phyloP scores from a whole-genome alignment of 805 yeast species.

The Pichia gijzeniarum region DNA sequence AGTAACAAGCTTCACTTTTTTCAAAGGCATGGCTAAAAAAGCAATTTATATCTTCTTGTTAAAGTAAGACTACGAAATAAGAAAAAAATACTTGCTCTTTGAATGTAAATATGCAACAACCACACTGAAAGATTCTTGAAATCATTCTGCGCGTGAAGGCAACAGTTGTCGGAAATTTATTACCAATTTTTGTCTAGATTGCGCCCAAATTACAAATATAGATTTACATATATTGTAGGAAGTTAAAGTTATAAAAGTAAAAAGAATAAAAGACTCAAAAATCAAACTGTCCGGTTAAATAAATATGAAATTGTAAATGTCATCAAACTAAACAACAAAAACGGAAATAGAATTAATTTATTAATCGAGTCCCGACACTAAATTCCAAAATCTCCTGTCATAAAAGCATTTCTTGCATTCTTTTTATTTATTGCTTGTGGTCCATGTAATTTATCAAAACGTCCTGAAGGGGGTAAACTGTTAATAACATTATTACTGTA shows the following conservation, averaged over 20 bases:
- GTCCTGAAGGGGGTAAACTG: conserved; percentile 40
- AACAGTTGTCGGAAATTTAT: no score
- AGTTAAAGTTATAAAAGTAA: no score
- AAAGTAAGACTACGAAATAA: not conserved
- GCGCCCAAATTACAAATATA: no score
- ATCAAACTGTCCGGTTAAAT: no score
- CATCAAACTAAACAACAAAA: no score
- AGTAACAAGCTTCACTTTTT: conserved; percentile 13
- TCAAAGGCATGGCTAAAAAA: conserved; percentile 1
- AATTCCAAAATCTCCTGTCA: conserved; percentile 65
- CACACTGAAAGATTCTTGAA: no score
- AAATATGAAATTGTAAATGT: no score
- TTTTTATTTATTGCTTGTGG: conserved; percentile 41
- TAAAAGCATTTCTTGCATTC: conserved; percentile 55
- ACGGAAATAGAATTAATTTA: no score
- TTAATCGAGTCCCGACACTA: conserved; percentile 21
- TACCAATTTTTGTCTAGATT: no score
- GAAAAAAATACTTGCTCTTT: not conserved
- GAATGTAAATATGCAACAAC: not conserved
- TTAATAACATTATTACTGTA: conserved; percentile 39
- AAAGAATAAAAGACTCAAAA: no score
- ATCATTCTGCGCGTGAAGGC: no score
- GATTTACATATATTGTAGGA: no score
- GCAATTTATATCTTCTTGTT: not conserved
- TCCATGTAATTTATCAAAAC: conserved; percentile 42